Evolutionary conservation across 225 moss, liverwort and hornwort species (phyloP).

Genomic region (Lunularia cruciata): DNA sequence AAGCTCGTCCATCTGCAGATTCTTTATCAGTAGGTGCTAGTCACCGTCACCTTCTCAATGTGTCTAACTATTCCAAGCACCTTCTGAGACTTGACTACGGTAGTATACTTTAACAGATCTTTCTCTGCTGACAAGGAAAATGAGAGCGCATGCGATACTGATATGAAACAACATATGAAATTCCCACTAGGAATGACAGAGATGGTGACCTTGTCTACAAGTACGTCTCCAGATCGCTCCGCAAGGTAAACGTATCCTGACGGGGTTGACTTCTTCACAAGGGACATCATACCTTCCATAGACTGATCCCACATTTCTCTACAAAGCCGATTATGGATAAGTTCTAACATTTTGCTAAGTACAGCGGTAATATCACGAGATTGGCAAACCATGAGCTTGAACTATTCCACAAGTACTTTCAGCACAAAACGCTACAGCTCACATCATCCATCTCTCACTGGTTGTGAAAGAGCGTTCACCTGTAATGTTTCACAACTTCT

Average conservation of each 20-base stretch:
- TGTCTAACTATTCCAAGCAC: background rate
- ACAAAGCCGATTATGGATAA: background rate
- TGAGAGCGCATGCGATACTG: background rate
- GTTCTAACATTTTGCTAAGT: background rate
- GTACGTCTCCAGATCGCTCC: conserved; percentile 48
- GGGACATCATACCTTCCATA: conserved; percentile 82
- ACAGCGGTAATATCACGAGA: too few species aligned
- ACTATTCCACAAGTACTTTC: background rate
- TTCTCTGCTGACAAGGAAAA: background rate
- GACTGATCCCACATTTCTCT: conserved; percentile 99
- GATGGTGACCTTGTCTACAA: conserved; percentile 20
- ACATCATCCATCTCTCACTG: background rate
- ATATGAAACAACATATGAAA: background rate
- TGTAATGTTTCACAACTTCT: conserved; percentile 88
- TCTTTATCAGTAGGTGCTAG: background rate
- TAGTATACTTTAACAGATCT: too few species aligned
- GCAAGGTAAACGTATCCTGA: conserved; percentile 80
- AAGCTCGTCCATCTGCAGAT: conserved; percentile 87
- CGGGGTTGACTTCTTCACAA: conserved; percentile 66
- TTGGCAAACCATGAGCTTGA: too few species aligned
- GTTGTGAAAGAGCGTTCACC: conserved; percentile 35
- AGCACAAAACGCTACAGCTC: too few species aligned
- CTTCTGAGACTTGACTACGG: background rate
- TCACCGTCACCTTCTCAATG: background rate
- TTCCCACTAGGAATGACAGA: background rate